Evolutionary conservation across 78 protist genomes (phyloP), one percentile per base, ranked within the genome.

Genomic region (Dictyostelium intermedium): DNA sequence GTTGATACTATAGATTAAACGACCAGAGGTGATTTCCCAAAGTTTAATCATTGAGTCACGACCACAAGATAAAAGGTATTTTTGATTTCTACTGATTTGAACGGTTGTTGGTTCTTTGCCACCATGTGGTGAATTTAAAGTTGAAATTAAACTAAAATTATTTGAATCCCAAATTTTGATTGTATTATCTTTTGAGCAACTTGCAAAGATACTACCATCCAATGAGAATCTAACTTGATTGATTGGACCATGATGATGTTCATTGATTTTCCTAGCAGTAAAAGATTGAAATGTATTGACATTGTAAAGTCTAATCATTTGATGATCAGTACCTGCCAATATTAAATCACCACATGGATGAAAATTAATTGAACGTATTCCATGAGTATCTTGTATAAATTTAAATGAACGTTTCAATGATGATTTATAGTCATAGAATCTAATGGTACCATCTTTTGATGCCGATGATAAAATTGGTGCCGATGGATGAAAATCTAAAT

Each of bases 321-420:
- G 91, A 25, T 96, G 95, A 7, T 93, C 92, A 23, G 97, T 93
- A 13, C 97, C 97, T 7, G 84, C 96, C 56, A 96, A 66, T 10
- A 96, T 20, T 95, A 87, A 89, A 37, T 93, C 97, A 50, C 96
- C 97, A 39, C 95, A 87, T 25, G 97, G 97, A 69, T 96, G 97
- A 78, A 96, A 92, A 18, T 93, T 74, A 35, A 96, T 78, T 18
- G 92, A 63, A 41, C 97, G 11, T 14, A 96, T 93, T 16, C 92
- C 81, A 53, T 96, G 96, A n/a, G 72, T 43, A 18, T 96, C 97
- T 39, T 95, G 96, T n/a, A 96, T 78, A 78, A 32, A 92, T 56
- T 84, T 84, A 27, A 92, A 93, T 43, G 92, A 91, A 18, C 96
- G 66, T 47, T 93, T 93, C 66, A 96, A 23, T 14, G 96, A 76